Percentiles rank a stretch among this genome's conserved stretches.
Evolutionary conservation across 805 yeast genomes (phyloP).

Genomic region (Starmerella etchellsii): DNA sequence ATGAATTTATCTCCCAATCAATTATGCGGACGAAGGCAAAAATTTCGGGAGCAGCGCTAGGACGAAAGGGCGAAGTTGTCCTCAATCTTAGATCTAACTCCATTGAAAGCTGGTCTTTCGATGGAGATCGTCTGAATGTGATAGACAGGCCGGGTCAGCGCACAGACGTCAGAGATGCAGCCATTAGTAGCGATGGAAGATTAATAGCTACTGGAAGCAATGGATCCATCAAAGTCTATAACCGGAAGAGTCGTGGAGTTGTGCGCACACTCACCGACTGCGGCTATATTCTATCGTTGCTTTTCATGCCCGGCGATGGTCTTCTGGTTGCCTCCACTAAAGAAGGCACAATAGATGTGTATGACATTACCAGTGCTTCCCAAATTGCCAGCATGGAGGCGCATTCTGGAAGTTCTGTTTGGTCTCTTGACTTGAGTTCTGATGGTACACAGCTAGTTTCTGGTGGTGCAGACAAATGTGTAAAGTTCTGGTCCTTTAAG

Average conservation of each 20-base stretch:
- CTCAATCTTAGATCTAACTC: slow-evolving; percentile 61
- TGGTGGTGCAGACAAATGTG: slow-evolving; percentile 85
- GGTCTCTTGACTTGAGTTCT: slow-evolving; percentile 78
- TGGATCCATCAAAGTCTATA: slow-evolving; percentile 84
- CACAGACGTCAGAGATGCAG: slow-evolving; percentile 73
- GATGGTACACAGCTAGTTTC: slow-evolving; percentile 79
- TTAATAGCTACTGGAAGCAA: slow-evolving; percentile 81
- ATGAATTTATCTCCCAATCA: slow-evolving; percentile 52
- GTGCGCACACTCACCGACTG: slow-evolving; percentile 68
- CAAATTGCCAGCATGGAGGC: slow-evolving; percentile 53
- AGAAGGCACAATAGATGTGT: slow-evolving; percentile 69
- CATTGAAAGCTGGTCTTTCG: slow-evolving; percentile 51
- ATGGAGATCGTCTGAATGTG: slow-evolving; percentile 30
- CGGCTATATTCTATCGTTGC: slow-evolving; percentile 71
- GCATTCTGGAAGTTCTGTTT: slow-evolving; percentile 66
- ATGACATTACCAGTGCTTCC: slow-evolving; percentile 74
- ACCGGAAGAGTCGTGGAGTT: slow-evolving; percentile 56
- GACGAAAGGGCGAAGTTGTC: slow-evolving; percentile 45
- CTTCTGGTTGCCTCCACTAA: slow-evolving; percentile 80
- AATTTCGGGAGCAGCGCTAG: slow-evolving; percentile 25
- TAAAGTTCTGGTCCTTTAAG: slow-evolving; percentile 79
- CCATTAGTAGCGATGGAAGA: slow-evolving; percentile 67
- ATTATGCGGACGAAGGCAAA: slow-evolving; percentile 38
- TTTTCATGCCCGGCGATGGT: slow-evolving; percentile 78
- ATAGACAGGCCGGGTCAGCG: slow-evolving; percentile 79